Percentiles rank a stretch among this genome's conserved stretches.
phyloP scores from a whole-genome alignment of 345 rosid genomes.

The Boechera divaricarpa region DNA sequence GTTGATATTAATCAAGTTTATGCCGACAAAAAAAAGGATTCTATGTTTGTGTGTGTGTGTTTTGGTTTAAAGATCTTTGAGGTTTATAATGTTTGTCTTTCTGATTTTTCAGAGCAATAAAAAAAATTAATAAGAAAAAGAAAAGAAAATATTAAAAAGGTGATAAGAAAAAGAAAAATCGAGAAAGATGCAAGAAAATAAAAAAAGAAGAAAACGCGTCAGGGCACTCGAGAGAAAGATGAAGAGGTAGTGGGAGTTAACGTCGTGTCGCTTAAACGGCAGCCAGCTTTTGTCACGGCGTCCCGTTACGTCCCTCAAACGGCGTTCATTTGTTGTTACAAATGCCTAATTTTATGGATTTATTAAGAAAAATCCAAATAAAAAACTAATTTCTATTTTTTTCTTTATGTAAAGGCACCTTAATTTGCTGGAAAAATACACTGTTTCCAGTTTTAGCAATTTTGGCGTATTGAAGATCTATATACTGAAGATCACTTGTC shows the following conservation, averaged over 20 bases:
- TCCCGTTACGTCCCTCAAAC: slow-evolving; percentile 22
- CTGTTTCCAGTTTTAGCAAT: not conserved
- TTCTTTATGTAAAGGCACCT: not conserved
- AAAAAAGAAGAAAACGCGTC: slow-evolving; percentile 41
- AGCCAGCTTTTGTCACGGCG: slow-evolving; percentile 44
- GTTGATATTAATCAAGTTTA: not conserved
- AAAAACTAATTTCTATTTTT: not conserved
- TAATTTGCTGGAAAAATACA: not conserved
- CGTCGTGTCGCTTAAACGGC: slow-evolving; percentile 47
- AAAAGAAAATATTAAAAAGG: not conserved
- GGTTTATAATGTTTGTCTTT: not conserved
- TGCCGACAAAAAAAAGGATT: not conserved
- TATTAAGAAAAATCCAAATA: not conserved
- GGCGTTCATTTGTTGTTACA: slow-evolving; percentile 33
- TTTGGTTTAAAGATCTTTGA: not conserved
- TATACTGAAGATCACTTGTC: slow-evolving; percentile 1
- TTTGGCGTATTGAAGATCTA: not conserved
- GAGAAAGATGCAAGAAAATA: slow-evolving; percentile 11
- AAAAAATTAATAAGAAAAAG: not conserved
- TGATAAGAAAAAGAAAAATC: not conserved
- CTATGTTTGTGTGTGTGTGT: not conserved
- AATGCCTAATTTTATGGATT: not conserved
- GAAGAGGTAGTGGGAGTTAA: slow-evolving; percentile 46
- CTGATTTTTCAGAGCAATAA: not conserved
- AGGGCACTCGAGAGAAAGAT: slow-evolving; percentile 43